A percentile compares a stretch with the other conserved stretches of the same genome.
Evolutionary conservation across 345 rosid genomes (phyloP).

Genomic region (Gossypium ekmanianum): DNA sequence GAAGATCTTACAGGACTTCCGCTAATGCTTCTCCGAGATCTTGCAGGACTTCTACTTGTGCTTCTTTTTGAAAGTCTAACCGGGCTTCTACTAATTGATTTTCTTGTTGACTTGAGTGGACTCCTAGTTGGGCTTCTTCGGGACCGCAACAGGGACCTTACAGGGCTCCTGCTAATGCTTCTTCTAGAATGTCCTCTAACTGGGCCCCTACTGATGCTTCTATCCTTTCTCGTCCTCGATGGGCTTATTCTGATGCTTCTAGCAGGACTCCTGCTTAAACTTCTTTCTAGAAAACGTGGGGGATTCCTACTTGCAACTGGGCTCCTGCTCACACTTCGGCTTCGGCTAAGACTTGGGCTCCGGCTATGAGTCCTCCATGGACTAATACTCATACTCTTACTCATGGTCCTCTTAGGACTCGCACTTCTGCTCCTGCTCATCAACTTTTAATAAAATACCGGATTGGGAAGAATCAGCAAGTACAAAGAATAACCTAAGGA

Average conservation of each 20-base stretch:
- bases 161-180: slow-evolving; percentile 34
- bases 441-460: slow-evolving; percentile 49
- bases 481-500: slow-evolving; percentile 37
- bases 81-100: slow-evolving; percentile 40
- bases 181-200: slow-evolving; percentile 20
- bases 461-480: slow-evolving; percentile 37
- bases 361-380: slow-evolving; percentile 59
- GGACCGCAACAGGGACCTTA: slow-evolving; percentile 15
- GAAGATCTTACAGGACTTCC: slow-evolving; percentile 47
- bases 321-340: slow-evolving; percentile 36
- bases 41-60: slow-evolving; percentile 43
- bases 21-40: slow-evolving; percentile 34
- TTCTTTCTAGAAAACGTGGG: slow-evolving; percentile 25
- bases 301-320: slow-evolving; percentile 34
- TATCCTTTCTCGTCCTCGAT: slow-evolving; percentile 24
- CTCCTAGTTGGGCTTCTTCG: slow-evolving; percentile 53
- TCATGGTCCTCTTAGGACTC: slow-evolving; percentile 71
- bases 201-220: slow-evolving; percentile 34
- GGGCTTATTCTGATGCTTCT: slow-evolving; percentile 60
- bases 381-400: slow-evolving; percentile 85
- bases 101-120: slow-evolving; percentile 27
- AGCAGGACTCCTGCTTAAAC: slow-evolving; percentile 38
- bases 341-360: slow-evolving; percentile 66
- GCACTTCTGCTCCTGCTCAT: slow-evolving; percentile 88
- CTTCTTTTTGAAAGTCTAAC: slow-evolving; percentile 20